Base-by-base conservation (phyloP, 352 stramenopile species). In the Globisporangium splendens region DNA sequence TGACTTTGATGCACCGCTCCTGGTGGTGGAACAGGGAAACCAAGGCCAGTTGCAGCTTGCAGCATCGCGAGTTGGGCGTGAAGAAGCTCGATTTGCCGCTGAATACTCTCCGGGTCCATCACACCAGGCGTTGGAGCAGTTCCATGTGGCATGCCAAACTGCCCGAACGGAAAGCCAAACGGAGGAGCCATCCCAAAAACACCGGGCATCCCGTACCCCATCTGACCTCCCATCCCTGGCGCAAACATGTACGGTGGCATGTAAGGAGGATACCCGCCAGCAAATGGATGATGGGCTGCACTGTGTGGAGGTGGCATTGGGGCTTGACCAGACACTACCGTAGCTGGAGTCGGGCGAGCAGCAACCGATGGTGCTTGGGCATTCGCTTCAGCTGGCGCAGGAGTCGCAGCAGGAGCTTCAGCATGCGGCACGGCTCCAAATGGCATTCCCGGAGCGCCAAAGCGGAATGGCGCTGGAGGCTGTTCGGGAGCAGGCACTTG, bases 211-310 rank as follows among this genome's bases (percentile, higher is more conserved):
- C 76, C 80, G 24, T 73, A 88, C 17, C 74, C 80, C 54, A 78
- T 88, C 14, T 76, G 74, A 38, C 63, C 50, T 2, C 56, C 76
- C 59, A 73, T 72, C n/a, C 51, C 61, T 33, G 70, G 65, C 21
- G 59, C 68, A 66, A 84, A 89, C 76, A 91, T 86, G 48, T 79
- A 77, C 24, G 78, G 77, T 15, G 68, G 66, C 66, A 82, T 75
- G 60, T 78, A 89, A 20, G 77, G 78, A 15, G 62, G 65, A 62
- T 81, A 86, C 20, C 77, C 78, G 43, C 58, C 61, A 14, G 66
- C 57, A 66, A 72, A 84, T 20, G 66, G 66, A 22, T 77, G 63
- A 7, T 53, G n/a, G 24, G 44, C 8, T 21, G 33, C 50, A 38
- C 50, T 41, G 28, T 14, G 54, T 21, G 59, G 49, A 31, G 43